phyloP scores from a whole-genome alignment of 805 yeast species.

The Blastobotrys parvus region DNA sequence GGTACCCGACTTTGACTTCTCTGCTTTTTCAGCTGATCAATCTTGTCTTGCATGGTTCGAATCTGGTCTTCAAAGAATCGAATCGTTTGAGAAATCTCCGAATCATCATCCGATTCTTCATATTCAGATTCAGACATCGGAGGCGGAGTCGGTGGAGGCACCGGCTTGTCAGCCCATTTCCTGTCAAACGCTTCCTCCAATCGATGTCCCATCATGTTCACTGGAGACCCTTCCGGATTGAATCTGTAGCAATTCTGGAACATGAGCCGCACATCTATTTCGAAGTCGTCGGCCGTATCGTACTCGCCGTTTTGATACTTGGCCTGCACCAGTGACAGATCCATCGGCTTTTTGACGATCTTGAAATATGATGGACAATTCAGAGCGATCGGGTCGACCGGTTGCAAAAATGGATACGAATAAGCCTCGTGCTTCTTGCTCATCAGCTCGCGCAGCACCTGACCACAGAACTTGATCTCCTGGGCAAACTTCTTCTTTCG shows the following conservation, averaged over 20 bases:
- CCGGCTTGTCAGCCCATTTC: conserved; percentile 82
- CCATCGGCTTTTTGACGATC: conserved; percentile 89
- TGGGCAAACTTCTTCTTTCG: conserved; percentile 85
- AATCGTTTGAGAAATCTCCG: conserved; percentile 71
- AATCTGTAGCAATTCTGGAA: conserved; percentile 84
- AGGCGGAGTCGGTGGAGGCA: conserved; percentile 53
- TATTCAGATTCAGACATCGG: conserved; percentile 34
- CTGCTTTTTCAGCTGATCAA: conserved; percentile 68
- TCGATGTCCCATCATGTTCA: conserved; percentile 89
- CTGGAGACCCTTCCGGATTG: conserved; percentile 97
- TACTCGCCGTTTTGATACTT: conserved; percentile 82
- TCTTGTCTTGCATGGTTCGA: conserved; percentile 74
- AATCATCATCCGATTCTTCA: conserved; percentile 33
- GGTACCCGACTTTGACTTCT: conserved; percentile 33
- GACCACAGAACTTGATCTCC: conserved; percentile 79
- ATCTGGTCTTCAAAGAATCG: conserved; percentile 82
- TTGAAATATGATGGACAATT: conserved; percentile 87
- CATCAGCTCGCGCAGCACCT: conserved; percentile 69
- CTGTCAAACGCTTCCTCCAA: conserved; percentile 79
- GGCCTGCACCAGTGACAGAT: conserved; percentile 72
- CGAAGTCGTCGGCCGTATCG: conserved; percentile 82
- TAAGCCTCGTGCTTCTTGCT: conserved; percentile 78
- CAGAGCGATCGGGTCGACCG: conserved; percentile 92
- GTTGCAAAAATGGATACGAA: conserved; percentile 84
- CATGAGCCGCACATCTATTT: conserved; percentile 69